phyloP scores from a whole-genome alignment of 2,329 filamentous ascomycete genomes.

The Mariannaea elegans region DNA sequence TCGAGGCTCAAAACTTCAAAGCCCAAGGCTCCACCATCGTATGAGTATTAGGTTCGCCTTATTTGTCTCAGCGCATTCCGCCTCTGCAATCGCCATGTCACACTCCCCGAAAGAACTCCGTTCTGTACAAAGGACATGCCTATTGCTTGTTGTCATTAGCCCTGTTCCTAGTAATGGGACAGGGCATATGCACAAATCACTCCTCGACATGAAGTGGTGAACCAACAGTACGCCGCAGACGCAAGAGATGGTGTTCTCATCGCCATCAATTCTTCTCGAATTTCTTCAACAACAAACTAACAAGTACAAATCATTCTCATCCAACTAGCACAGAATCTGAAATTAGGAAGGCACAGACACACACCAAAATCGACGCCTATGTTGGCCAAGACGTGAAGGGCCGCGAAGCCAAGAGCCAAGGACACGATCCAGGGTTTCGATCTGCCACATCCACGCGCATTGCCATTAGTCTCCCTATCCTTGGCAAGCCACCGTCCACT shows the following conservation, averaged over 20 bases:
- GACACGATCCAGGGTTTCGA: conserved; percentile 26
- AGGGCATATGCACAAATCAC: neutral
- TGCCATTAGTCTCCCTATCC: conserved; percentile 23
- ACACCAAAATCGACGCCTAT: conserved; percentile 16
- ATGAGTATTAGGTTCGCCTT: conserved; percentile 28
- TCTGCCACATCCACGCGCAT: conserved; percentile 29
- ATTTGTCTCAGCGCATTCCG: conserved; percentile 25
- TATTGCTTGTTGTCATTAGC: conserved; percentile 7
- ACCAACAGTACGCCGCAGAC: neutral
- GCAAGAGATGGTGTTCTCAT: neutral
- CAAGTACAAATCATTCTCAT: neutral
- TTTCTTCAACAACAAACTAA: neutral
- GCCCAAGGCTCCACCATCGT: conserved; percentile 24
- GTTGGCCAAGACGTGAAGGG: conserved; percentile 36
- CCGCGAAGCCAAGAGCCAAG: conserved; percentile 31
- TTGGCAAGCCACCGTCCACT: conserved; percentile 17
- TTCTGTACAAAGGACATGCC: neutral
- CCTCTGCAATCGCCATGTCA: conserved; percentile 21
- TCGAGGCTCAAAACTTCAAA: conserved; percentile 1
- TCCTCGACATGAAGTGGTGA: neutral
- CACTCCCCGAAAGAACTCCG: conserved; percentile 26
- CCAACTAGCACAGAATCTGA: neutral
- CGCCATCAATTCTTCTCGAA: neutral
- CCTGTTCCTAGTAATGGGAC: conserved; percentile 20
- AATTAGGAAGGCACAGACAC: neutral